Percentiles rank a stretch among this genome's conserved stretches.
Conservation (phyloP, 768 basidiomycete genomes). For the Leucocoprinus birnbaumii region DNA sequence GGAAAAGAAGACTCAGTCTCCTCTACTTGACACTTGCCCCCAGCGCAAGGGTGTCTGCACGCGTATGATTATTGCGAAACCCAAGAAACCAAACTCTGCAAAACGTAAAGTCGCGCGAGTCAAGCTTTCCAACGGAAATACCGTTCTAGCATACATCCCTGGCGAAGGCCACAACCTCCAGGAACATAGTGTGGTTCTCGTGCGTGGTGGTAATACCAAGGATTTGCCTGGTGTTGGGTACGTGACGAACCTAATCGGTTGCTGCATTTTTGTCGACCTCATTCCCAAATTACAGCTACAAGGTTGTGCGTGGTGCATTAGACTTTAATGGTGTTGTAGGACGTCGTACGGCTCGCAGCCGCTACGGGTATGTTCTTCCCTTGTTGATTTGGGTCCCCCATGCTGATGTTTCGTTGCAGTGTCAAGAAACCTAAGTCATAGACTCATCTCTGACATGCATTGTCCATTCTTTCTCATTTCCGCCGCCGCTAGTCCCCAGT, state of each 20-base stretch:
- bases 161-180: constrained; percentile 98
- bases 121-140: constrained; percentile 86
- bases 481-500: background rate
- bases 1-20: constrained; percentile 61
- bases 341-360: constrained; percentile 77
- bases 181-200: constrained; percentile 93
- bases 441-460: constrained; percentile 36
- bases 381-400: constrained; percentile 11
- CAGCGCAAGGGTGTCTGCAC: constrained; percentile 93
- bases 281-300: constrained; percentile 61
- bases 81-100: constrained; percentile 98
- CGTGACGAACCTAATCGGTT: constrained; percentile 14
- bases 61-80: constrained; percentile 75
- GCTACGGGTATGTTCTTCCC: constrained; percentile 70
- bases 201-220: constrained; percentile 94
- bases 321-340: constrained; percentile 92
- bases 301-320: constrained; percentile 87
- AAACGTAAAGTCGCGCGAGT: constrained; percentile 96
- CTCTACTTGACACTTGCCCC: constrained; percentile 74
- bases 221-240: constrained; percentile 98
- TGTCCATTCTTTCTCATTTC: constrained; percentile 7
- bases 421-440: constrained; percentile 81
- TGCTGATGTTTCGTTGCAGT: constrained; percentile 20
- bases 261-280: background rate
- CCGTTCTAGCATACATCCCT: constrained; percentile 89